Percentiles rank a stretch among this genome's conserved stretches.
Conservation (phyloP, 306 rosid species). For the Spatholobus suberectus region DNA sequence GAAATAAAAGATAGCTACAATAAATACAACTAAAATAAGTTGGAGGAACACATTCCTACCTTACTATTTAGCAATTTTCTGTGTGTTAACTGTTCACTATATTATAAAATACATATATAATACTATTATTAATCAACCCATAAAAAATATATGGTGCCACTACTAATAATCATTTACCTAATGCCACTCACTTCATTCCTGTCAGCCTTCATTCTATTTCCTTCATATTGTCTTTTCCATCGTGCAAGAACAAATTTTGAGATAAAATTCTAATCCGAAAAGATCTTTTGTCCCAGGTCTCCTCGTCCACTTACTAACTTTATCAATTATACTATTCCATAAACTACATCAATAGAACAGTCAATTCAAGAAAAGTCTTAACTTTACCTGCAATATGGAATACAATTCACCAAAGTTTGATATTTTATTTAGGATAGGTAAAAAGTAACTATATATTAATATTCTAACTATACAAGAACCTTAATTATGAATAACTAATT, state of each 20-base stretch:
- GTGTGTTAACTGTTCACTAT: too few species aligned
- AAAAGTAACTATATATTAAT: background rate
- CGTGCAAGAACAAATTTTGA: background rate
- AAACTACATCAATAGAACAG: background rate
- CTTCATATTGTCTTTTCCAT: constrained; percentile 9
- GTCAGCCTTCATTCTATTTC: background rate
- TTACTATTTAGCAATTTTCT: too few species aligned
- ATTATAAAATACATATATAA: background rate
- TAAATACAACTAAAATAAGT: too few species aligned
- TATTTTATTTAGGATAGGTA: background rate
- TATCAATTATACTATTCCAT: constrained; percentile 5
- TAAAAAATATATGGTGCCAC: background rate
- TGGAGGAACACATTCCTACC: too few species aligned
- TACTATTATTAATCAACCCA: background rate
- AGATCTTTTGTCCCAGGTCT: background rate
- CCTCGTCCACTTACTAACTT: constrained; percentile 18
- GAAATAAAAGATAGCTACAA: too few species aligned
- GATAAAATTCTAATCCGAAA: background rate
- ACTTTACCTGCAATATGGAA: background rate
- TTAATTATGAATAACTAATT: background rate
- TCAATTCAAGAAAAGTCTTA: background rate
- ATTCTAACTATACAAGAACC: background rate
- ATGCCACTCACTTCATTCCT: background rate
- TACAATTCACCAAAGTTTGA: background rate
- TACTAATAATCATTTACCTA: background rate